Base-by-base conservation (phyloP, 1,139 yeast species). In the Hyphopichia buzzinii region DNA sequence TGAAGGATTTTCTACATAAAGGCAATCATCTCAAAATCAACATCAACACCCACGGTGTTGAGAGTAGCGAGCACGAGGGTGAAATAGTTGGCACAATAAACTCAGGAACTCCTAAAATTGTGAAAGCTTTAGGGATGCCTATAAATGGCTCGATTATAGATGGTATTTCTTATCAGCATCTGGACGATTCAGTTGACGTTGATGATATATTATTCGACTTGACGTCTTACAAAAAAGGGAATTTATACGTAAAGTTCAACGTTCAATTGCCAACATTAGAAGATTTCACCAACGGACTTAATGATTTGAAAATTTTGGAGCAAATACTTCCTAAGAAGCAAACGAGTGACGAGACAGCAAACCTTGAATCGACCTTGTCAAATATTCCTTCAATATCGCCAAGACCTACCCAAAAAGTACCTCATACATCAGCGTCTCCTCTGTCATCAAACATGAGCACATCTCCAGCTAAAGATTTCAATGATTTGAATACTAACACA, bases 101-200 rank as follows among this genome's bases (percentile, higher is more conserved):
- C 14, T 68, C 77, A 3, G 73, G 72, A 4, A 55, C 59, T 4
- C 67, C 79, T 2, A 79, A 77, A 42, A 54, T 73, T 4, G 67
- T 79, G 1, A 62, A 62, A 38, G 77, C 75, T 1, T 57, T 63
- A 31, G 85, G 86, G 16, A 77, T 79, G 82, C 95, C 95, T 3
- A 73, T 79, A 23, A 76, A 77, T 57, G 59, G 67, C 29, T 64
- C 55, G 39, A 69, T 47, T 8, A 47, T 44, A 3, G 59, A 59
- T 17, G 67, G 64, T 0, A 52, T 49, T 15, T 53, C 49, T 29
- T 43, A 42, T 17, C 55, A 57, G 35, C 42, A 48, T 16, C 30
- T 43, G 4, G 48, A 47, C 14, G 54, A 51, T 23, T 45, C 41
- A 4, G 50, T 50, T 11, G 51, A 47, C 19, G 30, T 40, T 10